Percentiles rank a stretch among this genome's conserved stretches.
phyloP scores from a whole-genome alignment of 139 green algal genomes.

The Micromonas pusilla region DNA sequence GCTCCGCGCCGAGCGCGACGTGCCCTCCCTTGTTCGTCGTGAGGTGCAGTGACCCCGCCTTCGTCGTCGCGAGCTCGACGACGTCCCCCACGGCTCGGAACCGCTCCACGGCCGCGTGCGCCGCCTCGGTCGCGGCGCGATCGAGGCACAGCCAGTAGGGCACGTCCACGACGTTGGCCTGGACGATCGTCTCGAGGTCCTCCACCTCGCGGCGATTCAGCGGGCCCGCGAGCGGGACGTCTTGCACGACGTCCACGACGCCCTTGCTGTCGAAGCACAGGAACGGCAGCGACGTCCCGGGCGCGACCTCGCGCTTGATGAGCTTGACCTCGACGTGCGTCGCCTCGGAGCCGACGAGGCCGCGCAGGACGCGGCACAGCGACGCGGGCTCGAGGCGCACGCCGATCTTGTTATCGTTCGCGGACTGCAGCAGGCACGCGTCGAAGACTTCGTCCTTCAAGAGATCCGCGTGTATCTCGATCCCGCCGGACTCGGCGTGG shows the following conservation, averaged over 20 bases:
- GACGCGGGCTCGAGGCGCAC: background rate
- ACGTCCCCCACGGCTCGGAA: background rate
- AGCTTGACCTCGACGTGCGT: conserved; percentile 1
- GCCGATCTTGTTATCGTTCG: background rate
- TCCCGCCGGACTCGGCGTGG: background rate
- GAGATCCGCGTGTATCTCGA: conserved; percentile 11
- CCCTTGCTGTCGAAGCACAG: background rate
- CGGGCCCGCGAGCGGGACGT: conserved; percentile 14
- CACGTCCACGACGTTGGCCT: conserved; percentile 16
- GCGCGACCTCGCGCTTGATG: background rate
- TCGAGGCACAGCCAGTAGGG: conserved; percentile 15
- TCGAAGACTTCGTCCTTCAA: background rate
- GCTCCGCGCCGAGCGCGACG: background rate
- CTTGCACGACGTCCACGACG: background rate
- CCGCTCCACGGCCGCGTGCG: background rate
- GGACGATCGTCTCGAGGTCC: background rate
- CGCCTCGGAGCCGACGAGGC: background rate
- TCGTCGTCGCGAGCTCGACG: background rate
- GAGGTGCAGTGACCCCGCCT: conserved; percentile 1
- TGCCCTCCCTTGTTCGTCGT: background rate
- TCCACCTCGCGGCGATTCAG: conserved; percentile 8
- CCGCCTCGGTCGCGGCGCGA: background rate
- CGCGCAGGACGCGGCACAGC: conserved; percentile 1
- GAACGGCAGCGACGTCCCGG: background rate
- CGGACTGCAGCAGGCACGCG: background rate